Evolutionary conservation across 345 rosid species (phyloP).

Genomic region (Acer campestre): DNA sequence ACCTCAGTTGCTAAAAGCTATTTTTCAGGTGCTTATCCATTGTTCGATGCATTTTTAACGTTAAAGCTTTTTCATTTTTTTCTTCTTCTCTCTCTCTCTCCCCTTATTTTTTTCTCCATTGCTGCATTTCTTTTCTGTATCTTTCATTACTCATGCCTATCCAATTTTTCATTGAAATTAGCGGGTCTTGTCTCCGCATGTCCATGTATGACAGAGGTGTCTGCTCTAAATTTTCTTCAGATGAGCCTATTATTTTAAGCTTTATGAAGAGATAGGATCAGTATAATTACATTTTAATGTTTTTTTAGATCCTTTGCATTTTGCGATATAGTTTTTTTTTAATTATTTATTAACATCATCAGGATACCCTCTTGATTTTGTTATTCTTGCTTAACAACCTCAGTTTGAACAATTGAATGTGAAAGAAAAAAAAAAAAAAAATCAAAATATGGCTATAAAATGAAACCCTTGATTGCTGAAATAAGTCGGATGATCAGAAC

Average conservation of each 20-base stretch:
- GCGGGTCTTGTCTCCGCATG: not conserved
- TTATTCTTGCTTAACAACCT: not conserved
- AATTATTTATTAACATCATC: not conserved
- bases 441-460: not conserved
- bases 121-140: not conserved
- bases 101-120: not conserved
- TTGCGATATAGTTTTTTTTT: not conserved
- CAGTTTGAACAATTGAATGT: not conserved
- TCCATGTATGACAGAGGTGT: not conserved
- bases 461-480: not conserved
- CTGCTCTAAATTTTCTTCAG: not conserved
- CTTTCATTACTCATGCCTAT: not conserved
- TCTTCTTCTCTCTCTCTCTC: not conserved
- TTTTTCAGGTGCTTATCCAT: slow-evolving; percentile 67
- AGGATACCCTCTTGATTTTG: not conserved
- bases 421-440: not conserved
- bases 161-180: not conserved
- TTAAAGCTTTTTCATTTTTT: not conserved
- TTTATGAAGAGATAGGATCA: not conserved
- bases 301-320: not conserved
- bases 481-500: not conserved
- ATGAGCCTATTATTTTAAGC: not conserved
- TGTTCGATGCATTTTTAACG: not conserved
- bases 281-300: not conserved
- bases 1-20: slow-evolving; percentile 82